phyloP scores from a whole-genome alignment of 140 eudicot species.

The Stevia rebaudiana region DNA sequence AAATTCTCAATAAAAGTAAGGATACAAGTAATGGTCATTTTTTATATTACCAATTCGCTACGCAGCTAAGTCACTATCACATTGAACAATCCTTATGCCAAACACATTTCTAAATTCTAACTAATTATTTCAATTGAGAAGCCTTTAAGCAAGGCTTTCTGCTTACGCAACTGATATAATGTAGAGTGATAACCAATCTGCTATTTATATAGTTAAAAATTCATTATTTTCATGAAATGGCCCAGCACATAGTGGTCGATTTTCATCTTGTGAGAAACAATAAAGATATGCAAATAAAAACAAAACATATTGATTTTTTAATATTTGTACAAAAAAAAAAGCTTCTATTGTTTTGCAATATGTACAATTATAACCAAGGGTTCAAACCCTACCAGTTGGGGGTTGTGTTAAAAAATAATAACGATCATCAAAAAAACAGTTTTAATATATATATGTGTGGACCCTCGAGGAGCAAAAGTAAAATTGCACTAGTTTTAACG shows the following conservation, averaged over 20 bases:
- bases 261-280: not conserved
- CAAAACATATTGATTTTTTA: not conserved
- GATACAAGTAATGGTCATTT: slow-evolving; percentile 1
- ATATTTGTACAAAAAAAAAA: too few species aligned
- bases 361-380: too few species aligned
- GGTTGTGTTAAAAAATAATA: too few species aligned
- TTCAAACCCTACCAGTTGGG: too few species aligned
- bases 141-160: not conserved
- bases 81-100: not conserved
- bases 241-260: not conserved
- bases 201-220: not conserved
- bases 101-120: slow-evolving; percentile 2
- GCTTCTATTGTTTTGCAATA: too few species aligned
- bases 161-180: not conserved
- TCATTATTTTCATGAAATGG: not conserved
- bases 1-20: not conserved
- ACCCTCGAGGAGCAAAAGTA: too few species aligned
- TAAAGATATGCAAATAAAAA: not conserved
- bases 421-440: too few species aligned
- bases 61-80: not conserved
- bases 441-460: too few species aligned
- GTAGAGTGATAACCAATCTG: not conserved
- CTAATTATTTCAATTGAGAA: not conserved
- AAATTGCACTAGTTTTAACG: too few species aligned
- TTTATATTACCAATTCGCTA: not conserved